Conservation (phyloP, 306 rosid genomes). For the Rubus idaeus region DNA sequence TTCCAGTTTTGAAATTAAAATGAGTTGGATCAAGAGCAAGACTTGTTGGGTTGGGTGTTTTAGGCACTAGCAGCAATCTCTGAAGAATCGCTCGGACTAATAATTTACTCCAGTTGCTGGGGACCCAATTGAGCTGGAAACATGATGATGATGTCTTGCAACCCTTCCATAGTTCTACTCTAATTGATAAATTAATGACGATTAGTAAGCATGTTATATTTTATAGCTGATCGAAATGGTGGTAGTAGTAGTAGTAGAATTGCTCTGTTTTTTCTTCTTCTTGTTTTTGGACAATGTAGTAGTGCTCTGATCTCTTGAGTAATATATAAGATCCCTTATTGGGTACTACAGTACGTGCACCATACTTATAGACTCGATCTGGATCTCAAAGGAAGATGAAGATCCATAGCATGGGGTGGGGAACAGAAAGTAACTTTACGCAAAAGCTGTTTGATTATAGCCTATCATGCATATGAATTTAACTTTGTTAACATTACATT, state of each 20-base stretch:
- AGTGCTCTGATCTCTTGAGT: constrained; percentile 14
- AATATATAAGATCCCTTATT: not conserved
- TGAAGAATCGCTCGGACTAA: not conserved
- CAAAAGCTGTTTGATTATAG: constrained; percentile 39
- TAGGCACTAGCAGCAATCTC: no score
- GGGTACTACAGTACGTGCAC: not conserved
- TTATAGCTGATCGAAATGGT: not conserved
- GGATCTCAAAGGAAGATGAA: not conserved
- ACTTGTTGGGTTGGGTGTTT: no score
- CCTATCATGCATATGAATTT: constrained; percentile 15
- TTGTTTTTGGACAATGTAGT: no score
- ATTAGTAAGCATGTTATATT: not conserved
- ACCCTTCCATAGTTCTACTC: not conserved
- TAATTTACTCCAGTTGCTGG: constrained; percentile 16
- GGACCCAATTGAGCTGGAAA: constrained; percentile 34
- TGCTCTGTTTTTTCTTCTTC: no score
- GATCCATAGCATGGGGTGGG: not conserved
- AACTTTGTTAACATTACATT: not conserved
- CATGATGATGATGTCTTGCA: not conserved
- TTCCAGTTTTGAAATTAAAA: no score
- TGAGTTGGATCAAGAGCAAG: no score
- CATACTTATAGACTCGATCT: not conserved
- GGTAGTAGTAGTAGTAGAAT: not conserved
- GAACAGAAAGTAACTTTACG: constrained; percentile 34
- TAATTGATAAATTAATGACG: not conserved